Conservation (phyloP, 768 basidiomycete species). For the Amanita rimosa region DNA sequence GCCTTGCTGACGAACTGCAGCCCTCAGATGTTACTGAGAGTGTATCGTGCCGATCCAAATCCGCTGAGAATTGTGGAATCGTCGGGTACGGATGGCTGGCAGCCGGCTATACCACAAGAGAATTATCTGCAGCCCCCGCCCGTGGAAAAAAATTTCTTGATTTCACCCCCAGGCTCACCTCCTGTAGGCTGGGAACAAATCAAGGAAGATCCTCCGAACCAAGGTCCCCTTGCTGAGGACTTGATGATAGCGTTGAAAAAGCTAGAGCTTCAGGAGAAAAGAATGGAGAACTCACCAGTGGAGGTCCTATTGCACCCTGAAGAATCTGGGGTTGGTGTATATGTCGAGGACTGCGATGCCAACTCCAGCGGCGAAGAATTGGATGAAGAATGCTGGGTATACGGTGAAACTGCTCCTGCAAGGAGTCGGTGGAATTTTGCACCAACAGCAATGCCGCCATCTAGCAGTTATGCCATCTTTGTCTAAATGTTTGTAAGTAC, state of each 20-base stretch:
- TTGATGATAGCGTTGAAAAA: slow-evolving; percentile 68
- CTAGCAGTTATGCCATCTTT: slow-evolving; percentile 16
- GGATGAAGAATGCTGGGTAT: slow-evolving; percentile 50
- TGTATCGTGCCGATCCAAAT: slow-evolving; percentile 66
- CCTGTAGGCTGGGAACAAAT: slow-evolving; percentile 96
- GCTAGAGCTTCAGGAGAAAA: slow-evolving; percentile 44
- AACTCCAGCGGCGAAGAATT: slow-evolving; percentile 25
- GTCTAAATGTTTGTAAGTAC: slow-evolving; percentile 8
- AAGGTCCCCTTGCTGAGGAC: slow-evolving; percentile 75
- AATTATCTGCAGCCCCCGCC: slow-evolving; percentile 67
- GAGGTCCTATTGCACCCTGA: slow-evolving; percentile 66
- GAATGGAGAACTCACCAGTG: slow-evolving; percentile 16
- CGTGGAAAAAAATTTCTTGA: slow-evolving; percentile 88
- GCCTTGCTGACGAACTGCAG: slow-evolving; percentile 21
- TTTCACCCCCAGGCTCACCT: slow-evolving; percentile 96
- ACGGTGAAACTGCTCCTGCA: slow-evolving; percentile 44
- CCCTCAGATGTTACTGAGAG: slow-evolving; percentile 41
- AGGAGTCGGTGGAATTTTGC: slow-evolving; percentile 37
- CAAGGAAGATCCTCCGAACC: slow-evolving; percentile 84
- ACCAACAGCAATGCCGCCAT: slow-evolving; percentile 49
- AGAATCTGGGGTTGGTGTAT: slow-evolving; percentile 64
- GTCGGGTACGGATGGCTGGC: slow-evolving; percentile 13
- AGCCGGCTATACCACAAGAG: slow-evolving; percentile 24
- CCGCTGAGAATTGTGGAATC: slow-evolving; percentile 27
- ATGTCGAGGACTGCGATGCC: slow-evolving; percentile 62